Evolutionary conservation across 371 early-diverging fungal species (phyloP).

Genomic region (Circinella umbellata): DNA sequence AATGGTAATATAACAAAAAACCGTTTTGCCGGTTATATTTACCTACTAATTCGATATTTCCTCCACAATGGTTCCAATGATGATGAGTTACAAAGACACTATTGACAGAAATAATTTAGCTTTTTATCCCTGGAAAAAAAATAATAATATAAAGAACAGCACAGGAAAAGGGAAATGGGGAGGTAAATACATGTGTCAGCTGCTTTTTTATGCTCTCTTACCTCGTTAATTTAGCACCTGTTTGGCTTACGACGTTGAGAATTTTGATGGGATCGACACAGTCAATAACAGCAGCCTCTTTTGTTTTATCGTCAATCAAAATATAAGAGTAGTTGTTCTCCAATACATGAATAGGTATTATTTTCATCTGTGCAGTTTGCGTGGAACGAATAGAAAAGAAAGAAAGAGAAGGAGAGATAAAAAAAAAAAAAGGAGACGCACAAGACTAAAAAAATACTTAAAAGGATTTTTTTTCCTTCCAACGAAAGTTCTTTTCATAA

Average conservation of each 20-base stretch:
- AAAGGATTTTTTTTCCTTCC: not conserved
- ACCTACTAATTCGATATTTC: slow-evolving; percentile 68
- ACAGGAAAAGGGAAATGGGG: not conserved
- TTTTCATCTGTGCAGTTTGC: slow-evolving; percentile 18
- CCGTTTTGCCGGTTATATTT: slow-evolving; percentile 23
- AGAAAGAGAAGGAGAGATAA: not conserved
- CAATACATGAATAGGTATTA: slow-evolving; percentile 25
- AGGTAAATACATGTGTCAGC: too few species aligned
- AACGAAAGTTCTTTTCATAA: not conserved
- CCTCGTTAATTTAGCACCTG: slow-evolving; percentile 56
- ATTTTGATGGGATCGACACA: slow-evolving; percentile 64
- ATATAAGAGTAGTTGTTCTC: slow-evolving; percentile 71
- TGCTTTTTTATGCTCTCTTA: slow-evolving; percentile 6
- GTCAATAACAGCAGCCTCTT: slow-evolving; percentile 62
- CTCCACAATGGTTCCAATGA: slow-evolving; percentile 82
- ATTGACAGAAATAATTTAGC: not conserved
- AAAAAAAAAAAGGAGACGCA: not conserved
- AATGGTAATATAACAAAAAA: slow-evolving; percentile 15
- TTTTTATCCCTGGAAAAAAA: slow-evolving; percentile 5
- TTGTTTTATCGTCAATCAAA: slow-evolving; percentile 69
- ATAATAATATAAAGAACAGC: not conserved
- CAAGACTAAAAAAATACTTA: slow-evolving; percentile 4
- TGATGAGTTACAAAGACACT: slow-evolving; percentile 80
- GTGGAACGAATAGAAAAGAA: not conserved
- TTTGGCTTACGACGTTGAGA: slow-evolving; percentile 29